A percentile compares a stretch with the other conserved stretches of the same genome.
Conservation (phyloP, 2,329 filamentous ascomycete species). For the Botrytis byssoidea region DNA sequence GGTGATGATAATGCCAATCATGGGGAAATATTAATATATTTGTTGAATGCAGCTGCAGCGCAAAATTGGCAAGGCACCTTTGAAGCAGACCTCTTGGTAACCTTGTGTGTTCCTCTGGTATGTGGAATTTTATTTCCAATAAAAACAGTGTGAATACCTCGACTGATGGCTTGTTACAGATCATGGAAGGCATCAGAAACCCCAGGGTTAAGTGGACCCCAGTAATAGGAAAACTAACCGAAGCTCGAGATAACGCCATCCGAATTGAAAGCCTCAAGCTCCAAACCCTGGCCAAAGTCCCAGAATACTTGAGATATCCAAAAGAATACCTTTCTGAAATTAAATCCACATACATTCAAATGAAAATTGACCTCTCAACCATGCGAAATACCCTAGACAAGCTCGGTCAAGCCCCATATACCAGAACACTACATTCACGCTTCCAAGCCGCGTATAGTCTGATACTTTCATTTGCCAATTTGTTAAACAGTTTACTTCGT, state of each 20-base stretch:
- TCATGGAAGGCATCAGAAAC: background rate
- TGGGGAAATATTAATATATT: background rate
- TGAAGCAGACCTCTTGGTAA: background rate
- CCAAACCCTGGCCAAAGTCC: background rate
- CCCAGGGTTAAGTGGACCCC: background rate
- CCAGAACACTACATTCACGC: slow-evolving; percentile 3
- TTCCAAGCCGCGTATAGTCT: background rate
- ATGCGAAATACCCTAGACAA: background rate
- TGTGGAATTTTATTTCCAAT: background rate
- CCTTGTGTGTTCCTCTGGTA: background rate
- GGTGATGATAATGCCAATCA: background rate
- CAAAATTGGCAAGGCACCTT: background rate
- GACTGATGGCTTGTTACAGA: background rate
- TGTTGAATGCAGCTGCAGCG: background rate
- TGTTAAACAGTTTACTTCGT: background rate
- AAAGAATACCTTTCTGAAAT: background rate
- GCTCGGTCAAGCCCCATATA: background rate
- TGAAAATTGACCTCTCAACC: background rate
- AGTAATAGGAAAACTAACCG: background rate
- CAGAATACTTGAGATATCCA: background rate
- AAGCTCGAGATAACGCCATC: slow-evolving; percentile 5
- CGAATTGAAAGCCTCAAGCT: background rate
- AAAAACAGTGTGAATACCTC: rapidly evolving
- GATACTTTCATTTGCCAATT: background rate
- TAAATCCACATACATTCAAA: background rate